A percentile compares a stretch with the other conserved stretches of the same genome.
Evolutionary conservation across 2,329 filamentous ascomycete species (phyloP).

Genomic region (Chrysoporthe puriensis): DNA sequence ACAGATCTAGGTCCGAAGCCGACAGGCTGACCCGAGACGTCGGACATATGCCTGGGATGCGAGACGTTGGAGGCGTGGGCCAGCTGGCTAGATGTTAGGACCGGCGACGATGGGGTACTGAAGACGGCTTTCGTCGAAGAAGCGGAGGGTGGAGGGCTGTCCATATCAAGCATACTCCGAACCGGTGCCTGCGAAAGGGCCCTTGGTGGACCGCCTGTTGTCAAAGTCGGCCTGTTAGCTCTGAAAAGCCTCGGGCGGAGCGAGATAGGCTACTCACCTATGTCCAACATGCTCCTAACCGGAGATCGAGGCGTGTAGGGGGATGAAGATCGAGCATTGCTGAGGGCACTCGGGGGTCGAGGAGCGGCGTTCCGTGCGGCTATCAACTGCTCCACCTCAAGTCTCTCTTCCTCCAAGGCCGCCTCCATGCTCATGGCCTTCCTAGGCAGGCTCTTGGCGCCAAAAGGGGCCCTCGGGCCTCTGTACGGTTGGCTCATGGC

Average conservation of each 20-base stretch:
- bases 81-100: conserved; percentile 42
- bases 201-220: background rate
- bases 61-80: conserved; percentile 35
- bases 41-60: conserved; percentile 59
- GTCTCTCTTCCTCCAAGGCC: conserved; percentile 75
- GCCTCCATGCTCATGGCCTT: conserved; percentile 75
- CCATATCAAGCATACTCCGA: conserved; percentile 68
- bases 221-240: conserved; percentile 36
- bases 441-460: conserved; percentile 29
- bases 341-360: conserved; percentile 38
- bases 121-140: conserved; percentile 51
- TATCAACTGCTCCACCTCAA: conserved; percentile 71
- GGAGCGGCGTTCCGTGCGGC: conserved; percentile 49
- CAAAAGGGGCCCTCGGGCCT: conserved; percentile 11
- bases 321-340: conserved; percentile 51
- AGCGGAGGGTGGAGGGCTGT: conserved; percentile 44
- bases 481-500: conserved; percentile 33
- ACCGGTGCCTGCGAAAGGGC: conserved; percentile 46
- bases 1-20: conserved; percentile 50
- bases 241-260: conserved; percentile 33
- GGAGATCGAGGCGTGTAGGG: conserved; percentile 66
- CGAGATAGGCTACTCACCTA: conserved; percentile 49
- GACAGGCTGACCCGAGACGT: conserved; percentile 51
- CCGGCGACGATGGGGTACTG: conserved; percentile 53
- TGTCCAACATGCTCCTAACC: conserved; percentile 69